Evolutionary conservation across 164 flowering plant species (phyloP).

Genomic region (Stephania japonica): DNA sequence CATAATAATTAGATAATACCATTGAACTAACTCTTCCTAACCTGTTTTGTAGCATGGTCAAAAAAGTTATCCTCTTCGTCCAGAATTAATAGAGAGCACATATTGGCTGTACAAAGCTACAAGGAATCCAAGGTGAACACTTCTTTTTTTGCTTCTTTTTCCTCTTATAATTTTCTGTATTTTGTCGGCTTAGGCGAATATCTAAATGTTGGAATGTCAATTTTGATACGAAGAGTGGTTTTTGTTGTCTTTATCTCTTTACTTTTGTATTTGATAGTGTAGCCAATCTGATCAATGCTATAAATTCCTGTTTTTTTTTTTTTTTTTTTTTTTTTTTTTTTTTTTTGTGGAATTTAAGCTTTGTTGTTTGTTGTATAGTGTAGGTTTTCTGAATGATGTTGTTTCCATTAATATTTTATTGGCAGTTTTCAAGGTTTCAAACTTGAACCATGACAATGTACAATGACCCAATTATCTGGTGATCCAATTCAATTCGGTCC

Average conservation of each 20-base stretch:
- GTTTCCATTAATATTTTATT: too few relatives aligned
- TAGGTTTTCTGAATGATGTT: too few relatives aligned
- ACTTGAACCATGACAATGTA: too few relatives aligned
- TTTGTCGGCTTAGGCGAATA: neutral
- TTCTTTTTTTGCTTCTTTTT: neutral
- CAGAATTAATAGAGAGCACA: conserved; percentile 96
- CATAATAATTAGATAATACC: neutral
- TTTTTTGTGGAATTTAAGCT: neutral
- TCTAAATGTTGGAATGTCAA: neutral
- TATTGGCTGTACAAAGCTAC: conserved; percentile 99
- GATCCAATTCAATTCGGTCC: too few relatives aligned
- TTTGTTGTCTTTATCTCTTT: neutral
- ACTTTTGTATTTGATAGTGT: neutral
- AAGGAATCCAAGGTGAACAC: conserved; percentile 70
- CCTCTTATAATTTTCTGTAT: neutral
- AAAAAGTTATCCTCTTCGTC: conserved; percentile 92
- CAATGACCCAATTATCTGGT: too few relatives aligned
- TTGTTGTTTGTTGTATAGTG: neutral
- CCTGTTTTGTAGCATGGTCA: conserved; percentile 68
- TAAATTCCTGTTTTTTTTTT: neutral
- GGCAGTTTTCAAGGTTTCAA: too few relatives aligned
- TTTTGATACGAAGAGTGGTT: neutral
- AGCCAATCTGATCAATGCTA: neutral
- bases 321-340: neutral
- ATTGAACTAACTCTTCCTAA: neutral